Percentiles rank a stretch among this genome's conserved stretches.
Conservation (phyloP, 2,329 filamentous ascomycete genomes). For the Trichoderma simmonsii region DNA sequence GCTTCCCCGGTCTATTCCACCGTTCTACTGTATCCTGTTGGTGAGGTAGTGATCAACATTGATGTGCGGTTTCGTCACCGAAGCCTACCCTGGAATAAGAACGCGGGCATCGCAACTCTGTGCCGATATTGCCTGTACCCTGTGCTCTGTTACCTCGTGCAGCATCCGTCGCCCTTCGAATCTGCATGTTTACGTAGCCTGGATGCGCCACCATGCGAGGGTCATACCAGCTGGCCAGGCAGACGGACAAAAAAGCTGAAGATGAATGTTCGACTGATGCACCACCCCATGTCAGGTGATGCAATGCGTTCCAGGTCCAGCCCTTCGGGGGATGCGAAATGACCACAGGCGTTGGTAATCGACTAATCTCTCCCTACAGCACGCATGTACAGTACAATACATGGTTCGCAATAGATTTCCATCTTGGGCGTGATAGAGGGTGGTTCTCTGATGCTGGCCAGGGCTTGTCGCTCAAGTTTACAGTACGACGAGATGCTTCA, state of each 20-base stretch:
- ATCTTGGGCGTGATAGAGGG: not conserved
- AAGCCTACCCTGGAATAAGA: not conserved
- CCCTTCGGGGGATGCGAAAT: constrained; percentile 2
- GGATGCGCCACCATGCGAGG: not conserved
- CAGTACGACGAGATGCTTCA: not conserved
- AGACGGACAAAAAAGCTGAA: not conserved
- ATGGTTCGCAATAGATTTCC: not conserved
- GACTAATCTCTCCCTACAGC: not conserved
- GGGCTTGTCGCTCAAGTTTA: not conserved
- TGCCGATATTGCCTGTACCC: not conserved
- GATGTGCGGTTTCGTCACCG: not conserved
- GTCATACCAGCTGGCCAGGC: not conserved
- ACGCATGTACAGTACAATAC: not conserved
- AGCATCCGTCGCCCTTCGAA: not conserved
- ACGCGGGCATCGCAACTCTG: not conserved
- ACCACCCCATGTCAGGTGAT: constrained; percentile 5
- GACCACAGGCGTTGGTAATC: not conserved
- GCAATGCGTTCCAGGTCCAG: constrained; percentile 7
- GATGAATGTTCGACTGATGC: not conserved
- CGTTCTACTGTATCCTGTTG: not conserved
- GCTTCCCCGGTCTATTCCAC: no score
- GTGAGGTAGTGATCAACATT: not conserved
- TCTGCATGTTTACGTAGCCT: not conserved
- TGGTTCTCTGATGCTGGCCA: not conserved
- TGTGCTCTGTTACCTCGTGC: not conserved